phyloP scores from a whole-genome alignment of 148 eudicot species.

The Camellia granthamiana region DNA sequence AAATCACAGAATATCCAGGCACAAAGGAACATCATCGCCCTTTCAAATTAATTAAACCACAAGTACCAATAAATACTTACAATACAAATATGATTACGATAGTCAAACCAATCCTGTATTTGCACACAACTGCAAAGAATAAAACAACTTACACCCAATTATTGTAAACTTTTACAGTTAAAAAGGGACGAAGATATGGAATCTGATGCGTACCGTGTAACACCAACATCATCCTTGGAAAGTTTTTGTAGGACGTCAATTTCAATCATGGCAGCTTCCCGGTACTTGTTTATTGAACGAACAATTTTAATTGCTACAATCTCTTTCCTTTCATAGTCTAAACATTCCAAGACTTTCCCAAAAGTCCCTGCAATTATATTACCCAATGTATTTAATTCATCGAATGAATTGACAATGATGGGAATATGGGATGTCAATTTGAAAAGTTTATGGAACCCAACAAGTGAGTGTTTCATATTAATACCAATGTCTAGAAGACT shows the following conservation, averaged over 20 bases:
- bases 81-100: constrained; percentile 99
- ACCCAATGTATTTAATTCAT: neutral
- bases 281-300: constrained; percentile 50
- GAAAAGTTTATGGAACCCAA: neutral
- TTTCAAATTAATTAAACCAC: constrained; percentile 29
- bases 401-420: neutral
- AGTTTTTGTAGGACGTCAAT: constrained; percentile 51
- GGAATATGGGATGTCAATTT: neutral
- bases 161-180: constrained; percentile 18
- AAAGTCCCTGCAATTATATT: constrained; percentile 45
- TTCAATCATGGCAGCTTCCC: constrained; percentile 66
- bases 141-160: constrained; percentile 47
- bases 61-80: constrained; percentile 65
- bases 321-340: constrained; percentile 54
- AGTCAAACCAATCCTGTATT: constrained; percentile 99
- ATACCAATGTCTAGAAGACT: neutral
- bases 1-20: constrained; percentile 40
- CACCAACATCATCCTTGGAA: constrained; percentile 40
- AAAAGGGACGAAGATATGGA: constrained; percentile 1
- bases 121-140: constrained; percentile 99
- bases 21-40: constrained; percentile 22
- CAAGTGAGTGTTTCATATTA: neutral
- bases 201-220: constrained; percentile 38
- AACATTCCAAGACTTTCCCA: constrained; percentile 55
- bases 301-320: constrained; percentile 56